Conservation (phyloP, 2,329 filamentous ascomycete species). For the Epichloe gansuensis region DNA sequence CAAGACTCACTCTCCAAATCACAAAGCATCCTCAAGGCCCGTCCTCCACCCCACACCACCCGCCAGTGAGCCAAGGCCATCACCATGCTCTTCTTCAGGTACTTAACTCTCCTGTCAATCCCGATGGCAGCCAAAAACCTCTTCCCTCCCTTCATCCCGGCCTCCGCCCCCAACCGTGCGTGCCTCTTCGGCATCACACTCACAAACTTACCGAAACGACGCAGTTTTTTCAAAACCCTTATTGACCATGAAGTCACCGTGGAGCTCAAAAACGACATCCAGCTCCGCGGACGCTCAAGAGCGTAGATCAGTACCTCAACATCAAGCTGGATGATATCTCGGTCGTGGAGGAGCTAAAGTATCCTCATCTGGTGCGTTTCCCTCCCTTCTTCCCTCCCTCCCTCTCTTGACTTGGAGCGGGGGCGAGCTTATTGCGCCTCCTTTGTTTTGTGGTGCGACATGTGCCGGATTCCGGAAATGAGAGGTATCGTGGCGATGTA, state of each 20-base stretch:
- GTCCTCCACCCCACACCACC: too few relatives aligned
- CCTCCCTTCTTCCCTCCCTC: background rate
- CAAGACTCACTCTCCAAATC: too few relatives aligned
- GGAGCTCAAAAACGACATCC: constrained; percentile 98
- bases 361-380: constrained; percentile 70
- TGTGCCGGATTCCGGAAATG: too few relatives aligned
- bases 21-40: too few relatives aligned
- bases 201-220: background rate
- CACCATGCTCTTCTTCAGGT: constrained; percentile 35
- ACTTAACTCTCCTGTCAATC: background rate
- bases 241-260: constrained; percentile 96
- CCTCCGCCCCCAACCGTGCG: too few relatives aligned
- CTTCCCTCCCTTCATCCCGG: too few relatives aligned
- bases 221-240: constrained; percentile 95
- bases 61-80: background rate
- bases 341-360: constrained; percentile 86
- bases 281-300: constrained; percentile 89
- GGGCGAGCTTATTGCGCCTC: too few relatives aligned
- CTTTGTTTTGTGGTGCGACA: too few relatives aligned
- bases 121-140: too few relatives aligned
- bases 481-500: too few relatives aligned
- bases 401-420: too few relatives aligned
- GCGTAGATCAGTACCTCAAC: constrained; percentile 97
- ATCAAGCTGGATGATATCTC: constrained; percentile 96
- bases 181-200: too few relatives aligned